Percentiles rank a stretch among this genome's conserved stretches.
Evolutionary conservation across 2,329 filamentous ascomycete species (phyloP).

Genomic region (Aspergillus aculeatus): DNA sequence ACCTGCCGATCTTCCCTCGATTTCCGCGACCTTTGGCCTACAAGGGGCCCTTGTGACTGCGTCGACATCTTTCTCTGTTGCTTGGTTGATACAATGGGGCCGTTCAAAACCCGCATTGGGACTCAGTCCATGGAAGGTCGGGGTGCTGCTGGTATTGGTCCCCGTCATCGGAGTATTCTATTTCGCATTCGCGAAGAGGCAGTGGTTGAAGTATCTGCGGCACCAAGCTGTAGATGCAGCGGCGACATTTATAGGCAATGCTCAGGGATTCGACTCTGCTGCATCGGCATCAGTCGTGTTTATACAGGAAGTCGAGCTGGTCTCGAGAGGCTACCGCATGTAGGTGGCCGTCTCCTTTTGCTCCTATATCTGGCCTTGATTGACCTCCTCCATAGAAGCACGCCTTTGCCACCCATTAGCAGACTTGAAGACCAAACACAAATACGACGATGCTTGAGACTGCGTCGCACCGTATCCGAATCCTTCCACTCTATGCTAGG

Average conservation of each 20-base stretch:
- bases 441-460: slow-evolving; percentile 71
- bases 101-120: slow-evolving; percentile 54
- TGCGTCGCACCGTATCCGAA: slow-evolving; percentile 72
- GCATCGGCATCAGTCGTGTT: slow-evolving; percentile 74
- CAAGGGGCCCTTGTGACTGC: slow-evolving; percentile 66
- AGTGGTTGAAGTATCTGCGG: slow-evolving; percentile 77
- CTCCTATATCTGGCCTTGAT: slow-evolving; percentile 16
- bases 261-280: slow-evolving; percentile 78
- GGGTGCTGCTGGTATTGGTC: slow-evolving; percentile 47
- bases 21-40: slow-evolving; percentile 55
- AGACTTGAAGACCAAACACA: slow-evolving; percentile 82
- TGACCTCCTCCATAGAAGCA: slow-evolving; percentile 60
- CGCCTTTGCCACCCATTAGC: slow-evolving; percentile 86
- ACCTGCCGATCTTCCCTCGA: slow-evolving; percentile 31
- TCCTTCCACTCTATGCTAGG: slow-evolving; percentile 69
- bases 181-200: slow-evolving; percentile 71
- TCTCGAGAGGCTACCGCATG: slow-evolving; percentile 86
- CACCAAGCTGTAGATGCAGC: slow-evolving; percentile 71
- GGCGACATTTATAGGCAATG: slow-evolving; percentile 66
- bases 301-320: slow-evolving; percentile 92
- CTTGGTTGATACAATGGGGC: slow-evolving; percentile 70
- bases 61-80: slow-evolving; percentile 59
- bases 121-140: slow-evolving; percentile 43
- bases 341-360: slow-evolving; percentile 44
- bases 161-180: slow-evolving; percentile 56